Evolutionary conservation across 495 filamentous ascomycete species (phyloP), one percentile per base, ranked within the genome.

Genomic region (Aspergillus wentii): DNA sequence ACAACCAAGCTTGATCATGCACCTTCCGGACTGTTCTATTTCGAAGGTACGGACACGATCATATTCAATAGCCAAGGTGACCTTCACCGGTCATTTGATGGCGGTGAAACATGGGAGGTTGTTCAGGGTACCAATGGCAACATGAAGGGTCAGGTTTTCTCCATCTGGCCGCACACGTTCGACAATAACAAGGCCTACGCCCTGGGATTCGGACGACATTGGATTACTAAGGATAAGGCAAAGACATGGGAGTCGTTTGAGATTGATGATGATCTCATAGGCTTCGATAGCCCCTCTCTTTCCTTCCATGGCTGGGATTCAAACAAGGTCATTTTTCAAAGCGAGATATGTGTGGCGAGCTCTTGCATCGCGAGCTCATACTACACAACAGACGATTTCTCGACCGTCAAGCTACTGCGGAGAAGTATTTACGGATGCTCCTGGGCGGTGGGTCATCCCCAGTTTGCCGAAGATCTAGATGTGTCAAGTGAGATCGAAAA

Each of bases 351-450:
- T 38, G 45, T 40, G 0, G 44, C 62, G 8, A 48, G 52, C 16
- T 48, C 49, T n/a, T 70, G 69, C 29, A 41, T 57, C 30, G 59
- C 64, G 23, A 53, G 68, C 51, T 69, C 81, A 15, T 82, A 74
- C 56, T 96, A 95, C 52, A 97, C 92, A 2, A 80, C 68, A 11
- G 78, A 98, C 57, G 85, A 85, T 34, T 98, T 98, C 64, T 60
- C 81, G 28, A 75, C 70, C 6, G 54, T 77, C 20, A 71, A 83
- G 38, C 47, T 66, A 13, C 68, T 97, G 43, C 72, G 79, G 18
- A 68, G 73, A 19, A 68, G 75, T 30, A 83, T 83, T 2, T 67
- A 75, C 22, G 77, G 80, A 36, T 98, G 92, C 59, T 74, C 80
- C 42, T 98, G 88, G 81, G 92, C 91, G 8, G 82, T 82, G 37